These are phyloP conservation scores for Tulasnella sp. DNA, from an alignment of 768 basidiomycete genomes.

Conservation along the genomic window DNA sequence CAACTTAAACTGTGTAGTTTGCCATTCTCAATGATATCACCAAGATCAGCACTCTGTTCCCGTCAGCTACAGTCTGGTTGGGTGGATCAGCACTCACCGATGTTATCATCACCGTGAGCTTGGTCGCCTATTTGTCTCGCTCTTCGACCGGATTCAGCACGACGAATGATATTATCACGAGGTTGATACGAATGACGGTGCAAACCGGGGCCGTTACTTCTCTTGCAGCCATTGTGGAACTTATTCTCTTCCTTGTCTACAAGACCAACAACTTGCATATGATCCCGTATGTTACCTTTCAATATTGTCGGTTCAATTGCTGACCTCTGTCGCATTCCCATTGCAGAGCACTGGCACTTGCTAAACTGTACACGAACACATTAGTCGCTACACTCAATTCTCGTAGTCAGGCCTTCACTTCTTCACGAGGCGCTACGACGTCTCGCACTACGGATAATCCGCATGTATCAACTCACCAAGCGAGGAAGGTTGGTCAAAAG, in stretches of 20 bases:
- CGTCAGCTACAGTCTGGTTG: slow-evolving; percentile 15
- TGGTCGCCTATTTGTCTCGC: slow-evolving; percentile 2
- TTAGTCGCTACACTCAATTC: slow-evolving; percentile 15
- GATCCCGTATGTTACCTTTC: background rate
- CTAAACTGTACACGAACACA: slow-evolving; percentile 17
- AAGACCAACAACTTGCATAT: slow-evolving; percentile 14
- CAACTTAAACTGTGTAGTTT: slow-evolving; percentile 6
- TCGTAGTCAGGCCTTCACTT: slow-evolving; percentile 6
- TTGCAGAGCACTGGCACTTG: slow-evolving; percentile 12
- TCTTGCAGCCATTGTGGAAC: slow-evolving; percentile 12
- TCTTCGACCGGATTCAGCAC: background rate
- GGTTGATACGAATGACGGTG: slow-evolving; percentile 15
- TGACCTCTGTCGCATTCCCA: background rate
- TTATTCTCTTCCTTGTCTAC: slow-evolving; percentile 11
- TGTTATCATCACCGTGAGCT: slow-evolving; percentile 11
- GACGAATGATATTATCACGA: slow-evolving; percentile 12
- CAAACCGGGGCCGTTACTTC: slow-evolving; percentile 13
- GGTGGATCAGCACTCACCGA: slow-evolving; percentile 13
- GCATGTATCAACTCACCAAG: no score
- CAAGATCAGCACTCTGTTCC: slow-evolving; percentile 8
- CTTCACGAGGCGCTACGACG: background rate
- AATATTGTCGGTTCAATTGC: background rate
- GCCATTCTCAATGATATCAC: slow-evolving; percentile 14
- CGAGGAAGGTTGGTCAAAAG: background rate
- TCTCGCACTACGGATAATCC: background rate